These are phyloP conservation scores for Verruconis gallopava DNA, from an alignment of 2,329 filamentous ascomycete genomes.

Conservation along the genomic window DNA sequence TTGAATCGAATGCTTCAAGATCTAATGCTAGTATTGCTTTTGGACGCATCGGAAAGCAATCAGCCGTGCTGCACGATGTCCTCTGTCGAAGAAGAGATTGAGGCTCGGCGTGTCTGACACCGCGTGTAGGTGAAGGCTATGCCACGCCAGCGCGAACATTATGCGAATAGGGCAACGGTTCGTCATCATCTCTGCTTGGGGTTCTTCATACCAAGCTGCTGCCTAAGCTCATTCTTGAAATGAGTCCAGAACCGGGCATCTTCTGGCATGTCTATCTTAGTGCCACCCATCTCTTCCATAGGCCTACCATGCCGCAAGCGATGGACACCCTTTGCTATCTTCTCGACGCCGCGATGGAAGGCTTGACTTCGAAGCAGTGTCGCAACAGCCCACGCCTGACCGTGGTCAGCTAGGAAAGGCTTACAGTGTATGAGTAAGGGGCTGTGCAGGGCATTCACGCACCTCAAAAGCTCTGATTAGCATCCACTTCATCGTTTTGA, in stretches of 20 bases:
- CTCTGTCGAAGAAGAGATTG: too few relatives aligned
- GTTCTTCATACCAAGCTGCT: slow-evolving; percentile 19
- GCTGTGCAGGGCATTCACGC: not conserved
- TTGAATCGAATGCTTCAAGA: too few relatives aligned
- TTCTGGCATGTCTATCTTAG: slow-evolving; percentile 27
- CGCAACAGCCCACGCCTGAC: slow-evolving; percentile 22
- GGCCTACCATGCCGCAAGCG: slow-evolving; percentile 34
- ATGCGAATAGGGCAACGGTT: not conserved
- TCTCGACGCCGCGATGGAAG: slow-evolving; percentile 41
- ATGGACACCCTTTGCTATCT: slow-evolving; percentile 35
- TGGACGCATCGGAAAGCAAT: too few relatives aligned
- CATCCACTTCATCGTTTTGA: slow-evolving; percentile 7
- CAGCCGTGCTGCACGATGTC: too few relatives aligned
- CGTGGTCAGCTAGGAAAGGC: slow-evolving; percentile 4
- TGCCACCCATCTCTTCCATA: slow-evolving; percentile 35
- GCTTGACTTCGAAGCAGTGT: slow-evolving; percentile 37
- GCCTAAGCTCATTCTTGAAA: slow-evolving; percentile 41
- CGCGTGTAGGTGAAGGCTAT: too few relatives aligned
- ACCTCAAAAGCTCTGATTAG: slow-evolving; percentile 8
- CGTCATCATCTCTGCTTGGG: not conserved
- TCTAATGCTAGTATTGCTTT: too few relatives aligned
- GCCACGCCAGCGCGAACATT: too few relatives aligned
- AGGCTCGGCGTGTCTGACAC: too few relatives aligned
- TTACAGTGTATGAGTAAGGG: not conserved
- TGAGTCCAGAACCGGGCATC: slow-evolving; percentile 33